A percentile compares a stretch with the other conserved stretches of the same genome.
These are phyloP conservation scores for Psidium guajava DNA, from an alignment of 345 rosid genomes.

Conservation along the genomic window DNA sequence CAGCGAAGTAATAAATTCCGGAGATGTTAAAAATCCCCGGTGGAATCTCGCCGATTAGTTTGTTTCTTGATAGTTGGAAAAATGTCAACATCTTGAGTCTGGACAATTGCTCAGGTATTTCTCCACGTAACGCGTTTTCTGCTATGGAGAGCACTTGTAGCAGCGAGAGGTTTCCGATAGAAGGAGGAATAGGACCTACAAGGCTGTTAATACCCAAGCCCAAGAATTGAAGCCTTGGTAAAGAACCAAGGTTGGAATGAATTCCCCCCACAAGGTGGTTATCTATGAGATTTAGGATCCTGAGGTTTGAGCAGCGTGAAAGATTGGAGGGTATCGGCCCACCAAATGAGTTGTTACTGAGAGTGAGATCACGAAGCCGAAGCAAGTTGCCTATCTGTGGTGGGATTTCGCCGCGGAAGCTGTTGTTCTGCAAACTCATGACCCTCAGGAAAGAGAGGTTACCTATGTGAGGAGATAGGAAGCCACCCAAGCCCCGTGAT, in stretches of 20 bases:
- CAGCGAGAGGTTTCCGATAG: neutral
- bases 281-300: neutral
- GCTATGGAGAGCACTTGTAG: neutral
- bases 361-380: neutral
- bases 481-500: neutral
- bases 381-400: neutral
- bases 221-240: neutral
- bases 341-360: neutral
- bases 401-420: neutral
- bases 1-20: fast-evolving
- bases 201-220: neutral
- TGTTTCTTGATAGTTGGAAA: neutral
- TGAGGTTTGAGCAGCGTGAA: neutral
- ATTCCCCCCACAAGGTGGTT: neutral
- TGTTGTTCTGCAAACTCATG: neutral
- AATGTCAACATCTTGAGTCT: neutral
- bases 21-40: neutral
- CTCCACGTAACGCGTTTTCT: neutral
- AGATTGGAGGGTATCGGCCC: neutral
- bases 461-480: neutral
- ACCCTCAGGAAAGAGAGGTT: neutral
- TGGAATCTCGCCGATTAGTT: neutral
- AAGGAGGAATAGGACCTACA: neutral
- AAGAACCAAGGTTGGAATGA: neutral
- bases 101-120: neutral